A percentile compares a stretch with the other conserved stretches of the same genome.
Conservation (phyloP, 371 early-diverging fungal genomes). For the Funneliformis caledonium region DNA sequence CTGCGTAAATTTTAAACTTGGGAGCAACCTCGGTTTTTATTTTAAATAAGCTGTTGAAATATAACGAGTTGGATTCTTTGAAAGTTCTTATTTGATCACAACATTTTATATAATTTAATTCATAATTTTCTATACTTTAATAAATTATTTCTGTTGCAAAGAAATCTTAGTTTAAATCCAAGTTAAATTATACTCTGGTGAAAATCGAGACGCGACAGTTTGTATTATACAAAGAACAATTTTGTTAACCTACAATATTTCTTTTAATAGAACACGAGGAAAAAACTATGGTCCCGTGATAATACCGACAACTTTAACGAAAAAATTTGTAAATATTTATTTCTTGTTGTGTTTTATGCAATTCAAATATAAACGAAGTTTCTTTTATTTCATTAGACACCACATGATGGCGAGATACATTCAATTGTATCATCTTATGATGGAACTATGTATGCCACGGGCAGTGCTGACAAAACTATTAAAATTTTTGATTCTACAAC, state of each 20-base stretch:
- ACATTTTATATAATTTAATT: too few relatives aligned
- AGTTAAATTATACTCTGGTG: not conserved
- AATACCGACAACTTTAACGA: constrained; percentile 41
- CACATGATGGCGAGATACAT: constrained; percentile 82
- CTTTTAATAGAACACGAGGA: constrained; percentile 6
- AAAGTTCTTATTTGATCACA: too few relatives aligned
- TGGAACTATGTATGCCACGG: constrained; percentile 84
- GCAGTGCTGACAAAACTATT: constrained; percentile 86
- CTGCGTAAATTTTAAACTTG: not conserved
- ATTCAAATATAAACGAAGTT: not conserved
- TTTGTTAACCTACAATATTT: not conserved
- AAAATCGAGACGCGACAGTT: not conserved
- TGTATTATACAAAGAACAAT: not conserved
- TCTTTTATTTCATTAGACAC: constrained; percentile 46
- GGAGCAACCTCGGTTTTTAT: too few relatives aligned
- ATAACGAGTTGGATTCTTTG: too few relatives aligned
- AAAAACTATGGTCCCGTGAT: constrained; percentile 37
- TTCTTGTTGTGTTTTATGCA: not conserved
- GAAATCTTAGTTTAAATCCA: not conserved
- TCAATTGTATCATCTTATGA: constrained; percentile 76
- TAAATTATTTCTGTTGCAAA: not conserved
- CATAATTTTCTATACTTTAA: too few relatives aligned
- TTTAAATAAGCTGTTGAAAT: too few relatives aligned
- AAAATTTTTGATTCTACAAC: constrained; percentile 81
- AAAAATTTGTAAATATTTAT: constrained; percentile 41